Percentiles rank a stretch among this genome's conserved stretches.
phyloP scores from a whole-genome alignment of 192 early-diverging fungal species.

The Umbelopsis ramanniana region DNA sequence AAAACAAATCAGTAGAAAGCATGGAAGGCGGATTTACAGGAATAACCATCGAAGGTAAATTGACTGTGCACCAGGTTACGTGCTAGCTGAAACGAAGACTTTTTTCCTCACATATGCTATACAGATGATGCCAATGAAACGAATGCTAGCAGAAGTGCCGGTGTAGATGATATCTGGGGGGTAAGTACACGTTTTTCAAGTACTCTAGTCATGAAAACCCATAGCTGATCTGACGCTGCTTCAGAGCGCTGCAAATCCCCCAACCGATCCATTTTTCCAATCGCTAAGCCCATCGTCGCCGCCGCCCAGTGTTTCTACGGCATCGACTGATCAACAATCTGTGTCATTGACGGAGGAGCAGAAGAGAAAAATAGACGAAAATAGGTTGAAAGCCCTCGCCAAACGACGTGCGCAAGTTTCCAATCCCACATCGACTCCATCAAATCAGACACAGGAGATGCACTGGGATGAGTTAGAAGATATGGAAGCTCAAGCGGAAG shows the following conservation, averaged over 20 bases:
- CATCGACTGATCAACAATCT: not conserved
- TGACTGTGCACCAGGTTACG: too few relatives aligned
- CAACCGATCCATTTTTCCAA: not conserved
- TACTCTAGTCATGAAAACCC: not conserved
- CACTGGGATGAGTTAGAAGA: not conserved
- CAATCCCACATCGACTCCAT: too few relatives aligned
- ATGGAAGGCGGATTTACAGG: conserved; percentile 20
- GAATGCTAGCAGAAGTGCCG: not conserved
- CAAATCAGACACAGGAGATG: not conserved
- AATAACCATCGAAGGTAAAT: conserved; percentile 27
- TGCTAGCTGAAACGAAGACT: too few relatives aligned
- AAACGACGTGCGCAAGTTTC: not conserved
- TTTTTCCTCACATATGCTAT: not conserved
- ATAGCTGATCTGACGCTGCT: not conserved
- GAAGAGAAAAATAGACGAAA: conserved; percentile 18
- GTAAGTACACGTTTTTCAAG: not conserved
- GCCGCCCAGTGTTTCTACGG: not conserved
- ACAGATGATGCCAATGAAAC: not conserved
- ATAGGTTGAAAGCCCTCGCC: not conserved
- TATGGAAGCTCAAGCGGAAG: not conserved
- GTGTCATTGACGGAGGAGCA: not conserved
- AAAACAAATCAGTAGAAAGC: not conserved
- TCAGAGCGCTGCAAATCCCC: not conserved
- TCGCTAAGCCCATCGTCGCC: not conserved
- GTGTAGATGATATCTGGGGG: not conserved